Evolutionary conservation across 345 rosid species (phyloP).

Genomic region (Lepidium aucheri): DNA sequence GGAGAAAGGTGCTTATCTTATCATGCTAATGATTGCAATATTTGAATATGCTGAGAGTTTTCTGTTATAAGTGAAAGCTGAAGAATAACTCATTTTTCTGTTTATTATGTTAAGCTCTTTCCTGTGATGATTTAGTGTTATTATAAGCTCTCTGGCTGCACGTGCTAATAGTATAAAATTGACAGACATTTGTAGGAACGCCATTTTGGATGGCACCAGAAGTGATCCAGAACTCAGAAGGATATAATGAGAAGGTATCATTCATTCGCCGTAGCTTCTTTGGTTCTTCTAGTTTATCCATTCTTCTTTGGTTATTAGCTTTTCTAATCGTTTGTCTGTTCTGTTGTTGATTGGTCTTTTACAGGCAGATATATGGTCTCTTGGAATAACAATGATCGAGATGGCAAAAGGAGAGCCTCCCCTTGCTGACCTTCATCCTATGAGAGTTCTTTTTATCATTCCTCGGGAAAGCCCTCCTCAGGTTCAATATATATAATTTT

Average conservation of each 20-base stretch:
- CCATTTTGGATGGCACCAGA: constrained; percentile 99
- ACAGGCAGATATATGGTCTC: constrained; percentile 99
- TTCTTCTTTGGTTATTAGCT: not conserved
- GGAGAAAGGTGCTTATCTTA: constrained; percentile 76
- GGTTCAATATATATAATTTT: constrained; percentile 42
- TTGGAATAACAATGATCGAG: constrained; percentile 97
- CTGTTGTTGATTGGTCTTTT: constrained; percentile 18
- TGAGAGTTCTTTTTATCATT: constrained; percentile 98
- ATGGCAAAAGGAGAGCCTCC: constrained; percentile 99
- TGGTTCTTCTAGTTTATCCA: constrained; percentile 2
- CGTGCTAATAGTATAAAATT: constrained; percentile 37
- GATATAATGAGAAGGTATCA: constrained; percentile 90
- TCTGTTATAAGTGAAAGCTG: not conserved
- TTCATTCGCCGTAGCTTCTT: not conserved
- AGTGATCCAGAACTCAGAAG: constrained; percentile 97
- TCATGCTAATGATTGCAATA: constrained; percentile 4
- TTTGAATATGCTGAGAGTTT: not conserved
- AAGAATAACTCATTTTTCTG: not conserved
- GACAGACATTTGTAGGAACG: constrained; percentile 98
- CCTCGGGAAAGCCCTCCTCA: constrained; percentile 99
- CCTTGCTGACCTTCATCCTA: constrained; percentile 97
- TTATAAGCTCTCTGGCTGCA: constrained; percentile 4
- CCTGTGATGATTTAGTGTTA: constrained; percentile 3
- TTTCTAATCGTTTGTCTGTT: constrained; percentile 4
- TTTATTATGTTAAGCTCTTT: not conserved